These are phyloP conservation scores for Chrysoporthe austroafricana DNA, from an alignment of 2,329 filamentous ascomycete species.

Conservation along the genomic window DNA sequence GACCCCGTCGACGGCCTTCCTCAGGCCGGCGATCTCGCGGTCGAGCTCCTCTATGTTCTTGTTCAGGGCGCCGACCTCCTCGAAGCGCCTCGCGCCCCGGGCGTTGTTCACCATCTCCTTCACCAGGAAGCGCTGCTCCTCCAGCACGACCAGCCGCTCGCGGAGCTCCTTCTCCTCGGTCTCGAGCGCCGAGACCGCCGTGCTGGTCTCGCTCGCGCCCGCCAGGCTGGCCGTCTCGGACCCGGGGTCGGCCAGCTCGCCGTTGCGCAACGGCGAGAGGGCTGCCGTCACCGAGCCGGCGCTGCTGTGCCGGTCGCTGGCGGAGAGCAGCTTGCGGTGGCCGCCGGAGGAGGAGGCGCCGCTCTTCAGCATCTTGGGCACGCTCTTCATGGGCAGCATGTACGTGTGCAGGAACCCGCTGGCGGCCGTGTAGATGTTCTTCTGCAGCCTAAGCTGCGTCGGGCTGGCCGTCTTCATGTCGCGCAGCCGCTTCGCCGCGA, in stretches of 20 bases:
- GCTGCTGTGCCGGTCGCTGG: slow-evolving; percentile 24
- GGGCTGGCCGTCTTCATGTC: slow-evolving; percentile 75
- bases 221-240: slow-evolving; percentile 55
- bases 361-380: slow-evolving; percentile 66
- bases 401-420: slow-evolving; percentile 84
- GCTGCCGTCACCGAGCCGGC: slow-evolving; percentile 22
- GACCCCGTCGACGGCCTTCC: slow-evolving; percentile 66
- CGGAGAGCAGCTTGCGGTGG: slow-evolving; percentile 38
- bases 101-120: slow-evolving; percentile 82
- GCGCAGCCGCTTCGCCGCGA: slow-evolving; percentile 78
- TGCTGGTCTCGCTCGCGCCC: slow-evolving; percentile 53
- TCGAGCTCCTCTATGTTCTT: slow-evolving; percentile 83
- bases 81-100: slow-evolving; percentile 76
- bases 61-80: slow-evolving; percentile 80
- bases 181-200: slow-evolving; percentile 65
- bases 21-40: slow-evolving; percentile 72
- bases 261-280: slow-evolving; percentile 50
- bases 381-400: slow-evolving; percentile 82
- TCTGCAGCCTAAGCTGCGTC: slow-evolving; percentile 76
- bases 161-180: slow-evolving; percentile 81
- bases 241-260: slow-evolving; percentile 44
- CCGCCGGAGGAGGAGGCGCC: slow-evolving; percentile 34
- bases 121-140: slow-evolving; percentile 91
- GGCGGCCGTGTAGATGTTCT: slow-evolving; percentile 80
- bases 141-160: slow-evolving; percentile 80